Evolutionary conservation across 1,284 basidiomycete species (phyloP).

Genomic region (Prillingera fragicola): DNA sequence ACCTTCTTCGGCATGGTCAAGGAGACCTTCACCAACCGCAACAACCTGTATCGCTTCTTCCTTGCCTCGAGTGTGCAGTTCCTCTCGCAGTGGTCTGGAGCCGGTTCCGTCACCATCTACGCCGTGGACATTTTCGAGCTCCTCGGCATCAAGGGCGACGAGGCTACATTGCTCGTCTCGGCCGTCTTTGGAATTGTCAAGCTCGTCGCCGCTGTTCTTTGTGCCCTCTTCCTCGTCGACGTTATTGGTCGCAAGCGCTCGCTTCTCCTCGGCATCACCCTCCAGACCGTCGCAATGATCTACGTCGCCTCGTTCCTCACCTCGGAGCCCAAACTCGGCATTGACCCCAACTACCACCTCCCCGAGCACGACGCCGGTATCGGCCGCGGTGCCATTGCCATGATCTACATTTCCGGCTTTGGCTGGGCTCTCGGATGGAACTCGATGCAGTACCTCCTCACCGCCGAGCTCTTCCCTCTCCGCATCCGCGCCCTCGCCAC

Average conservation of each 20-base stretch:
- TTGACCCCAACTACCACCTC: constrained; percentile 2
- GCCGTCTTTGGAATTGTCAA: constrained; percentile 14
- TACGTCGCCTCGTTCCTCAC: constrained; percentile 11
- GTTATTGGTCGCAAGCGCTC: constrained; percentile 14
- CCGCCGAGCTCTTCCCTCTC: constrained; percentile 12
- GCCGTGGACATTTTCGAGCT: constrained; percentile 10
- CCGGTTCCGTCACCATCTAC: constrained; percentile 14
- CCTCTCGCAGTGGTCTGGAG: constrained; percentile 14
- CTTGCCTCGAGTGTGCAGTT: constrained; percentile 10
- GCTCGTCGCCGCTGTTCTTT: constrained; percentile 8
- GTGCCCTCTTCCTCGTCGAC: constrained; percentile 14
- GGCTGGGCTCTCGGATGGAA: constrained; percentile 9
- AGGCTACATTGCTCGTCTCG: constrained; percentile 7
- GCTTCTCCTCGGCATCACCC: constrained; percentile 7
- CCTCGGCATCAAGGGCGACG: constrained; percentile 8
- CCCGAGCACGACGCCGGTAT: neutral
- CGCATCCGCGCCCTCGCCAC: constrained; percentile 8
- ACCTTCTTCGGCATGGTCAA: constrained; percentile 1
- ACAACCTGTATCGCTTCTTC: constrained; percentile 7
- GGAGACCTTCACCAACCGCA: constrained; percentile 2
- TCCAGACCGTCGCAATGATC: constrained; percentile 9
- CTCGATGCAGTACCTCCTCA: constrained; percentile 9
- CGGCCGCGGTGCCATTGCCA: constrained; percentile 4
- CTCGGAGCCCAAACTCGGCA: constrained; percentile 2
- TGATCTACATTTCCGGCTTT: constrained; percentile 13